A percentile compares a stretch with the other conserved stretches of the same genome.
Conservation (phyloP, 257 asterid species). For the Perilla frutescens region DNA sequence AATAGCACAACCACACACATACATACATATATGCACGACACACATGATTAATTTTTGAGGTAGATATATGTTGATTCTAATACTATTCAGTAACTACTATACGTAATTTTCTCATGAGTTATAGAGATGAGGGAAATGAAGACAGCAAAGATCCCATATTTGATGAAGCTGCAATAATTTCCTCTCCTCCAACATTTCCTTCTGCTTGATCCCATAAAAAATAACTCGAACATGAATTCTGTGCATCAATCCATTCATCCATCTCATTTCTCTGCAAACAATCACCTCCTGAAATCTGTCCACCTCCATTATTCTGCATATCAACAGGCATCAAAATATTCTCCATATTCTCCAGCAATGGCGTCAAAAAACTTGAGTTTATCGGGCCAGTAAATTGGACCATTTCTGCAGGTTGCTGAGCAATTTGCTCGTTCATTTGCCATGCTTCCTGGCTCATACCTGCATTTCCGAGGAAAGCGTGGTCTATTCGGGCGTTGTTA, state of each 20-base stretch:
- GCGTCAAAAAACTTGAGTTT: constrained; percentile 47
- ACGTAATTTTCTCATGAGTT: background rate
- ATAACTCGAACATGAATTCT: constrained; percentile 54
- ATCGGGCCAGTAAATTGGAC: constrained; percentile 32
- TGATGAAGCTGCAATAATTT: constrained; percentile 46
- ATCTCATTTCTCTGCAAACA: constrained; percentile 55
- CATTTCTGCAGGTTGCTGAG: constrained; percentile 33
- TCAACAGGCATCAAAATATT: constrained; percentile 44
- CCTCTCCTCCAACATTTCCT: constrained; percentile 57
- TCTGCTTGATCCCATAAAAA: constrained; percentile 67
- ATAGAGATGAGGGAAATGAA: constrained; percentile 62
- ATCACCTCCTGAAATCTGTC: constrained; percentile 45
- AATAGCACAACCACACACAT: background rate
- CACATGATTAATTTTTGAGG: no score
- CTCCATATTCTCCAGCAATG: constrained; percentile 42
- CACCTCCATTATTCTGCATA: constrained; percentile 39
- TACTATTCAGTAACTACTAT: background rate
- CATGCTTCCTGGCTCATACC: constrained; percentile 47
- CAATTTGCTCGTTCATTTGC: constrained; percentile 45
- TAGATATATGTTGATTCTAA: no score
- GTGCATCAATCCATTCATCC: constrained; percentile 61
- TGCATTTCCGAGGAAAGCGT: constrained; percentile 46
- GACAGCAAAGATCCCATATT: constrained; percentile 53
- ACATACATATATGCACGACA: no score
- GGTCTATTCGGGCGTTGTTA: constrained; percentile 31